Evolutionary conservation across 108 stramenopile genomes (phyloP).

Genomic region (Fistulifera pelliculosa): DNA sequence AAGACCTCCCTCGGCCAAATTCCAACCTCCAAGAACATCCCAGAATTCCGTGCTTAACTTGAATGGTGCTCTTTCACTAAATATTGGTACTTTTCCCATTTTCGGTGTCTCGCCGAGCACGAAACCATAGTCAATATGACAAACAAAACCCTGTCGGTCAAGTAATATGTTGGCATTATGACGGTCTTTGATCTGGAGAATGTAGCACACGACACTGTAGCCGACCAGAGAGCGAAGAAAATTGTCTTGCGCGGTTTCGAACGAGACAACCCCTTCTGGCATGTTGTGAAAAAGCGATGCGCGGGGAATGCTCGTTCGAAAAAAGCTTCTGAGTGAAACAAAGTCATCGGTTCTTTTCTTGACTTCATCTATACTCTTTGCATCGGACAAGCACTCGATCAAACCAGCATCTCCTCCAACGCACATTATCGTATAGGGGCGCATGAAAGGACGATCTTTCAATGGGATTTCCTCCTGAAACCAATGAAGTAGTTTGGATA

Average conservation of each 20-base stretch:
- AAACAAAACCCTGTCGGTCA: slow-evolving; percentile 55
- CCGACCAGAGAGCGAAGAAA: slow-evolving; percentile 83
- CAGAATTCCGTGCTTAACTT: slow-evolving; percentile 86
- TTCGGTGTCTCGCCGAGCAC: slow-evolving; percentile 93
- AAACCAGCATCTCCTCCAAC: slow-evolving; percentile 80
- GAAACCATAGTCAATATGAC: slow-evolving; percentile 97
- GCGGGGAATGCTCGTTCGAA: slow-evolving; percentile 40
- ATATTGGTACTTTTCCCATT: slow-evolving; percentile 81
- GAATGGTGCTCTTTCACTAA: slow-evolving; percentile 89
- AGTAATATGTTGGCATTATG: slow-evolving; percentile 97
- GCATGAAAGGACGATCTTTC: slow-evolving; percentile 54
- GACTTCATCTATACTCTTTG: slow-evolving; percentile 80
- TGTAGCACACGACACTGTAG: slow-evolving; percentile 90
- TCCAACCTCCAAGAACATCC: slow-evolving; percentile 94
- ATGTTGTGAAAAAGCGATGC: neutral
- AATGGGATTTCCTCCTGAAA: slow-evolving; percentile 68
- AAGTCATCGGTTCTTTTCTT: slow-evolving; percentile 77
- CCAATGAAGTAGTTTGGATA: slow-evolving; percentile 66
- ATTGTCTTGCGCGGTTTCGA: slow-evolving; percentile 81
- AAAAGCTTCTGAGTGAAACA: slow-evolving; percentile 60
- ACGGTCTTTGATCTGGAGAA: slow-evolving; percentile 94
- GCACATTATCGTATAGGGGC: slow-evolving; percentile 87
- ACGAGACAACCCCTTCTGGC: slow-evolving; percentile 19
- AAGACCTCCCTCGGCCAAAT: slow-evolving; percentile 49
- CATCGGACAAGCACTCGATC: slow-evolving; percentile 78